These are phyloP conservation scores for Cinnamomum micranthum DNA, from an alignment of 164 flowering plant genomes.

Conservation along the genomic window DNA sequence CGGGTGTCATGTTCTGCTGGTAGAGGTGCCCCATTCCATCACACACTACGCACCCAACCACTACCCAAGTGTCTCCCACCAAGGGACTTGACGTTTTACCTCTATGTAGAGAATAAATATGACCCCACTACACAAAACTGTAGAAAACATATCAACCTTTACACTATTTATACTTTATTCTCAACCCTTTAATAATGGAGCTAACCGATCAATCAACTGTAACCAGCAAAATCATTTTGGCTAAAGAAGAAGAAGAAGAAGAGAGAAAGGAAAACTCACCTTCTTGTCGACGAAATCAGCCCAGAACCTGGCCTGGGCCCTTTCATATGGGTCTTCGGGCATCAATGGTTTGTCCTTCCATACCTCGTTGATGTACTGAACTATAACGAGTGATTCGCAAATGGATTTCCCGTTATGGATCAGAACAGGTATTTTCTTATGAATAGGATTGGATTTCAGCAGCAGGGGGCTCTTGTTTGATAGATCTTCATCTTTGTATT, in stretches of 20 bases:
- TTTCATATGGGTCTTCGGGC: conserved; percentile 9
- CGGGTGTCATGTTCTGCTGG: too few species aligned
- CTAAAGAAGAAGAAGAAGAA: background rate
- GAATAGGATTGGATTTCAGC: conserved; percentile 13
- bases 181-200: background rate
- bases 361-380: conserved; percentile 17
- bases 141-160: too few species aligned
- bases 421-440: conserved; percentile 15
- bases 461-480: conserved; percentile 8
- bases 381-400: conserved; percentile 18
- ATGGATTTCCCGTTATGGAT: conserved; percentile 15
- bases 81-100: too few species aligned
- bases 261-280: background rate
- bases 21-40: too few species aligned
- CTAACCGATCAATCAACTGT: background rate
- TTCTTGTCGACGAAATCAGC: conserved; percentile 11
- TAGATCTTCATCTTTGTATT: background rate
- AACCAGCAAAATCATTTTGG: too few species aligned
- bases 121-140: too few species aligned
- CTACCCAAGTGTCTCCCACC: too few species aligned
- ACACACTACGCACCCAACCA: too few species aligned
- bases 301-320: conserved; percentile 16
- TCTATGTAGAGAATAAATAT: too few species aligned
- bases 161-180: background rate
- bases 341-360: conserved; percentile 10